Base-by-base conservation (phyloP, 345 rosid species). In the Arabidopsis arenosa region DNA sequence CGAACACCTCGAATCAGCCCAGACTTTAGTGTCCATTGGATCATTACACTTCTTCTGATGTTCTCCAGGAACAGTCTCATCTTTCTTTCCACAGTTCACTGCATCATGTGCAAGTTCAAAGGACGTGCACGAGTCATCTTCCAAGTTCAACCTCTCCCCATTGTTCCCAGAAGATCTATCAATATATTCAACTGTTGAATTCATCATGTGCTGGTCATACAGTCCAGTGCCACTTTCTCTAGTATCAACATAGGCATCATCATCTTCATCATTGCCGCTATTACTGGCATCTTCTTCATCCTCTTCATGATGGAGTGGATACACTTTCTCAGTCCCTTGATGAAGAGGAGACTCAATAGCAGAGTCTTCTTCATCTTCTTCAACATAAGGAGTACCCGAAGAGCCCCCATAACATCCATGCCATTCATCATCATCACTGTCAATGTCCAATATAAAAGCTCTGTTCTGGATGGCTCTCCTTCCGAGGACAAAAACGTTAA, bases 341-440 rank as follows among this genome's bases (percentile, higher is more conserved):
- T 66, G 77, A 58, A 70, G 44, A 61, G 78, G 79, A 69, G 85
- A 89, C 75, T 86, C 87, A 2, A 83, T 66, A n/a, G 75, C 88
- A 56, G 92, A 84, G 55, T 58, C 18, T 67, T 85, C 88, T 26
- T 85, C 88, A 30, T 80, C 85, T 35, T 83, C 90, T 40, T 83
- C 84, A 5, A 60, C 51, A 54, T 68, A 82, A 66, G 48, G 86
- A 65, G 48, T 54, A 40, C 53, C 45, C 40, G 32, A 62, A 26
- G 79, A 17, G 33, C 68, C 61, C 37, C 74, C 76, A 47, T 76
- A 64, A 51, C 73, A 67, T 36, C 62, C 82, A 63, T 83, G 91
- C 92, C 93, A 89, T 71, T 89, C 93, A 63, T 91, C 97, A 61
- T 91, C 88, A 81, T 91, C 97, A 32, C 97, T 92, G 68, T 92